phyloP scores from a whole-genome alignment of 768 basidiomycete species.

The Tremella yokohamensis region DNA sequence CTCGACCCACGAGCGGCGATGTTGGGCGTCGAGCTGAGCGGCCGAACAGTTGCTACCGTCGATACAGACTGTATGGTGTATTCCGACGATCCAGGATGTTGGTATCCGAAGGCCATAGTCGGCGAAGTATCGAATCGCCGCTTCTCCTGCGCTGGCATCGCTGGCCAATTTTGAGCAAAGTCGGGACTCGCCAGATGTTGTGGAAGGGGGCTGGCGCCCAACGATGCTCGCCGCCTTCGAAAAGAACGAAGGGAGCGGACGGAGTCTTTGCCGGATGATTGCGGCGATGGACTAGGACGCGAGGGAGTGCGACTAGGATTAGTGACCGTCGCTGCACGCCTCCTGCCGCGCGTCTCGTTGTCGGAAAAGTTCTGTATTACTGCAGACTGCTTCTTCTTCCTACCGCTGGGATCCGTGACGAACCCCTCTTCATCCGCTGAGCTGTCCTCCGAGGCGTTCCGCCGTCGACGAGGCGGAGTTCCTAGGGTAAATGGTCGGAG shows the following conservation, averaged over 20 bases:
- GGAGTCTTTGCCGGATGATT: neutral
- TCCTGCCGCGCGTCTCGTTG: no score
- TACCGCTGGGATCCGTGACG: neutral
- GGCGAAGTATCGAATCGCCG: slow-evolving; percentile 17
- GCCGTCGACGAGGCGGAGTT: slow-evolving; percentile 7
- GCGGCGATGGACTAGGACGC: neutral
- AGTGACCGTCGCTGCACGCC: no score
- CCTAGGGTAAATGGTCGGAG: slow-evolving; percentile 11
- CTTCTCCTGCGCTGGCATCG: slow-evolving; percentile 29
- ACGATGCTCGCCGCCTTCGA: slow-evolving; percentile 15
- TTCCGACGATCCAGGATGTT: slow-evolving; percentile 22
- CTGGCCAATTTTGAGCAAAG: slow-evolving; percentile 18
- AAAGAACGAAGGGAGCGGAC: neutral
- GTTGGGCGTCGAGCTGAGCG: slow-evolving; percentile 27
- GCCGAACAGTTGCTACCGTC: slow-evolving; percentile 25
- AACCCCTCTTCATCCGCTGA: neutral
- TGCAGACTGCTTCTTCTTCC: no score
- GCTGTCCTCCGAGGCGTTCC: neutral
- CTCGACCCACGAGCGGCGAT: slow-evolving; percentile 19
- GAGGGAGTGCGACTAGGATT: neutral
- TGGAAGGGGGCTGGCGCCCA: slow-evolving; percentile 10
- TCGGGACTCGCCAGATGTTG: slow-evolving; percentile 14
- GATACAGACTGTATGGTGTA: slow-evolving; percentile 40
- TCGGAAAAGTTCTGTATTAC: no score
- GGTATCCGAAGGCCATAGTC: slow-evolving; percentile 32